Base-by-base conservation (phyloP, 1,284 basidiomycete species). In the Garcileccinum viscosum region DNA sequence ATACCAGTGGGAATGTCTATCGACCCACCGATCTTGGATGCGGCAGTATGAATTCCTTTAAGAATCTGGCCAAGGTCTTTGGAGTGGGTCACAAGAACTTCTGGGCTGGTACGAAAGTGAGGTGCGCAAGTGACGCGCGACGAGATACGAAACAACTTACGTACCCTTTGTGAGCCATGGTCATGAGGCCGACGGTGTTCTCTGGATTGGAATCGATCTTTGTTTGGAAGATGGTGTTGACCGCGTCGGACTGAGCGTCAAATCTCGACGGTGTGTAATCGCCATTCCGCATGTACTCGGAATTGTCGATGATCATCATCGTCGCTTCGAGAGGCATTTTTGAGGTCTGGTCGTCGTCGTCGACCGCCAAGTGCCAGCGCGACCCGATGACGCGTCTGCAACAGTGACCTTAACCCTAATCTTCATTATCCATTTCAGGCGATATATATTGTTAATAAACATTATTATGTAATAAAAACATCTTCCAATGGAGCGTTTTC, bases 161-260 rank as follows among this genome's bases (percentile, higher is more conserved):
- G 81, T 76, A 96, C 95, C 93, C 92, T 83, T 96, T 96, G 66
- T 95, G 93, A 33, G 96, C 97, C 94, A 98, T 97, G 50, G 96
- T 97, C 96, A 99, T 98, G 67, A 99, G 83, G 8, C 97, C 97
- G 65, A 98, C 96, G 19, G 95, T 96, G 83, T 95, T 98, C 84
- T 99, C 98, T 33, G 97, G 96, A 84, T 99, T 98, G 50, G 94
- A 92, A 80, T 95, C 93, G 72, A 94, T 94, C 88, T 99, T 99
- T 68, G 95, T 92, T 78, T 93, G 92, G 82, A 98, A 98, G 76
- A 99, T 88, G 68, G 93, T 90, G 71, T 90, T 96, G 71, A 97
- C 94, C 4, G 97, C 95, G 82, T 99, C 97, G 19, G 92, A 84
- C 82, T 99, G 97, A 1, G 97, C 95, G 66, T 94, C 92, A 80